Evolutionary conservation across 768 basidiomycete genomes (phyloP), one percentile per base, ranked within the genome.

Genomic region (Leucosporidium scottii): DNA sequence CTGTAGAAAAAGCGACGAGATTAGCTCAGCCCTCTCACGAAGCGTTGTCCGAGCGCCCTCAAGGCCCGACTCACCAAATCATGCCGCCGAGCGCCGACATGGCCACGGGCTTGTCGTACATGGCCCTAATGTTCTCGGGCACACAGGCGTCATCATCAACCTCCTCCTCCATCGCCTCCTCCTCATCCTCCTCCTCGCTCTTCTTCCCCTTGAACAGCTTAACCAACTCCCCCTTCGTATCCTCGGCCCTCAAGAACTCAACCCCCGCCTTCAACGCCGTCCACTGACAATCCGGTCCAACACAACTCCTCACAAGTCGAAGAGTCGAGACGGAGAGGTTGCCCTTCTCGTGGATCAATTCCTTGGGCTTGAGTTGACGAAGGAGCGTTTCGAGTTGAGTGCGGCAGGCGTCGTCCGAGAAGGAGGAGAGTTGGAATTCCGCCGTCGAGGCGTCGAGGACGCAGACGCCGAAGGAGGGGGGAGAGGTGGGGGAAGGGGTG

Each of bases 401-500:
- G 44, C 91, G 84, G 75, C 90, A 93, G 18, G 91, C 82, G 76
- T 99, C 96, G 73, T 99, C 96, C 50, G 88, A 85, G 77, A 98
- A 96, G 1, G 84, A 82, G 64, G 89, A 89, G 75, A 99, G 76
- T 75, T 91, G 87, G 81, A 99, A 98, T 77, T 94, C 89, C 55
- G 91, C 93, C 0, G 96, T 99, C 4, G 96, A 84, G 67, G 92
- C 93, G 77, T 99, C 96, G 74, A 98, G 79, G 12, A 93, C 86
- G 75, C 91, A 94, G 51, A 97, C 79, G 0, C 96, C 96, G 74
- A 96, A 98, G 28, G 81, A 34, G 1, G 75, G 76, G 20, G 62
- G 66, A 1, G 57, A 54, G 23, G 67, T 55, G 0, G 67, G 65
- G 36, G 69, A 61, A 23, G 64, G 62, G 17, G 72, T 55, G 53